Evolutionary conservation across 2,329 filamentous ascomycete species (phyloP).

Genomic region (Cercospora zeae-maydis): DNA sequence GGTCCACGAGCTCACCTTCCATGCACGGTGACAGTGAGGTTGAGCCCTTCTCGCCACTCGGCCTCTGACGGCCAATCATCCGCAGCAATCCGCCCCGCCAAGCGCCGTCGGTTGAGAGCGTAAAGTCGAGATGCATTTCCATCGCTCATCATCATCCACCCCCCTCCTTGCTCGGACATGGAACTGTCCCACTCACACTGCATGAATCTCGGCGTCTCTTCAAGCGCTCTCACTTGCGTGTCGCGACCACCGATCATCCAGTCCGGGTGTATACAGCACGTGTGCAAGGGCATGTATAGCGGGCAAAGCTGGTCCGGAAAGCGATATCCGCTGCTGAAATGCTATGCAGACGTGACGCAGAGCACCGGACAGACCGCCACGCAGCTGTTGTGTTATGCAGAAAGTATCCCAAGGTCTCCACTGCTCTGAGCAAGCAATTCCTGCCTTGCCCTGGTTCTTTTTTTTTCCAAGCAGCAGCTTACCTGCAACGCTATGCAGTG

Average conservation of each 20-base stretch:
- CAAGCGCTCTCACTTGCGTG: neutral
- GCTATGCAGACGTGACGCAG: neutral
- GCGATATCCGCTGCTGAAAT: neutral
- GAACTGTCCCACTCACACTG: neutral
- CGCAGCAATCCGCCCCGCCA: neutral
- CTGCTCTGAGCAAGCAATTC: neutral
- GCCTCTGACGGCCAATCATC: conserved; percentile 10
- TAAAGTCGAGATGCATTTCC: neutral
- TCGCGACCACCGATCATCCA: too few relatives aligned
- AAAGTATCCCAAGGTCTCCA: neutral
- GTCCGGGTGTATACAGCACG: neutral
- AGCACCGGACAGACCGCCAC: neutral
- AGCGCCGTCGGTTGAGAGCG: neutral
- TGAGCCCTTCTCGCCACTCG: neutral
- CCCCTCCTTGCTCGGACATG: neutral
- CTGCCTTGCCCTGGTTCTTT: neutral
- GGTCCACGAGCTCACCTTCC: too few relatives aligned
- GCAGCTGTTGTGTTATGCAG: neutral
- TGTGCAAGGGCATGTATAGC: neutral
- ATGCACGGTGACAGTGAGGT: neutral
- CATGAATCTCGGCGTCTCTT: neutral
- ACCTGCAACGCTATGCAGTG: neutral
- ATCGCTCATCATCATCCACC: neutral
- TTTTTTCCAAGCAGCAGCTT: neutral
- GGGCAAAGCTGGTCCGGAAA: neutral